Evolutionary conservation across 495 filamentous ascomycete species (phyloP), one percentile per base, ranked within the genome.

Genomic region (Sabuloglossum arenarium): DNA sequence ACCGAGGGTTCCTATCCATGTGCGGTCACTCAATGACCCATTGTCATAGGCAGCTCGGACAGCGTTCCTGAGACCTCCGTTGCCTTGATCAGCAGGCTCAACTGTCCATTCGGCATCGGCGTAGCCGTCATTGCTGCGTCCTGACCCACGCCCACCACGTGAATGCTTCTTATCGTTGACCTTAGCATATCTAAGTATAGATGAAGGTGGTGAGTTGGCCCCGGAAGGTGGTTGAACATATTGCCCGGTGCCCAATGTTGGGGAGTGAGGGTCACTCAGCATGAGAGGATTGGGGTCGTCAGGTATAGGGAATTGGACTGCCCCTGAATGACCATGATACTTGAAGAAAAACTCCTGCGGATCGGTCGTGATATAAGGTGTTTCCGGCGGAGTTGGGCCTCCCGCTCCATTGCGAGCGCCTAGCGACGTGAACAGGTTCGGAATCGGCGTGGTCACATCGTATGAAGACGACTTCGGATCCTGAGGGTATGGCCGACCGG

Each of bases 1-100:
- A 12, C 89, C 89, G 55, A 94, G 67, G 0, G 88, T 89, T 19
- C 89, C 89, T 34, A 96, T 84, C 81, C 84, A 93, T n/a, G 79
- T 78, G 63, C 84, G 79, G 16, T 76, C 73, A 21, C 84, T 61
- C 50, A 73, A 70, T 30, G 34, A 19, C 10, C 54, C 54, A 12
- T 56, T 54, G 14, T 79, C 81, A 28, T 75, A 72, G 0, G 84
- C 84, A 11, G 88, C 86, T 58, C 82, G 77, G 16, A 91, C 79
- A 0, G 89, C 88, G 63, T 94, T 96, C 57, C 81, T 79, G 53
- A 96, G 74, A 24, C 87, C 89, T 16, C 87, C 88, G 67, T 96
- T 96, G 45, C 88, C 88, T 66, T 90, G 86, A 54, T 91, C 81
- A 0, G 87, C 84, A 27, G 79, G 79, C 60, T 85, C 83, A 23